Evolutionary conservation across 1,139 yeast species (phyloP), one percentile per base, ranked within the genome.

Genomic region (Candida albicans): DNA sequence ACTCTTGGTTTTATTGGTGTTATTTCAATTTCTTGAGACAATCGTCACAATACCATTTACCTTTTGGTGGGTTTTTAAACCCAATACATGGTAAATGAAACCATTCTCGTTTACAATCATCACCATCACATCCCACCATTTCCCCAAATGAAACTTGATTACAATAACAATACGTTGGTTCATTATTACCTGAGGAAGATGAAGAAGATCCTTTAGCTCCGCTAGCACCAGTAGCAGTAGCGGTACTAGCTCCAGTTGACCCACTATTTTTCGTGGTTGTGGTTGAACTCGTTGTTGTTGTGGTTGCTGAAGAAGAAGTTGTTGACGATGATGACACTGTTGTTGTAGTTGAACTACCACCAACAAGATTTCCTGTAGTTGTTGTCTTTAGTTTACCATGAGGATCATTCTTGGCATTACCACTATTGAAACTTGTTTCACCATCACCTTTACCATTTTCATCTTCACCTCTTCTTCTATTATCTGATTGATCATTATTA

Each of bases 61-160:
- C 99, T 65, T 85, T 87, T 6, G 99, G 99, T 8, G 95, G 84
- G 44, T 90, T 87, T 40, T 82, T 82, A 52, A 91, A 77, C 1
- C 97, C 97, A 41, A 90, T 91, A 65, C 99, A 93, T 13, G 96
- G 96, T 58, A 91, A 74, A 67, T 93, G 99, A 70, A 93, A 93
- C 99, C 99, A 93, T 64, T 93, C 98, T 43, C 91, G 75, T 61
- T 85, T 85, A 68, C 99, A 93, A 50, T 85, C 83, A 39, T 87
- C 93, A 2, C 96, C 96, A 60, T 93, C 99, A 67, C 99, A 93
- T 2, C 96, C 99, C 49, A 93, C 97, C 99, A 93, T 93, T 59
- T 93, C 98, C 14, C 99, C 99, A 63, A 87, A 91, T 3, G 98
- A 91, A 1, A 90, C 96, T 61, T 91, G 96, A 62, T 90, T 89